phyloP scores from a whole-genome alignment of 2,329 filamentous ascomycete species.

The Fusarium torreyae region DNA sequence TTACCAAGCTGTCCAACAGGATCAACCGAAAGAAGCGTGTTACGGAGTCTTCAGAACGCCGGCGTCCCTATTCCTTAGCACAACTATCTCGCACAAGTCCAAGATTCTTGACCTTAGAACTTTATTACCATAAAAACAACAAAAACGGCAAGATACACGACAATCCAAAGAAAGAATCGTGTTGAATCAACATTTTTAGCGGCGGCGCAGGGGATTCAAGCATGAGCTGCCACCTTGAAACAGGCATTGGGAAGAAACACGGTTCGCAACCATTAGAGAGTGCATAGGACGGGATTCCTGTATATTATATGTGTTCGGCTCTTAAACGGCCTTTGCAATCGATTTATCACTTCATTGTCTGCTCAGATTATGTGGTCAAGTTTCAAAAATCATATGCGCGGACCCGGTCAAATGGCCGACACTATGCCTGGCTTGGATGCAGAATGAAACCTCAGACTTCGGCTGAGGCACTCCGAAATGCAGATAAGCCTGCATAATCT shows the following conservation, averaged over 20 bases:
- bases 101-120: background rate
- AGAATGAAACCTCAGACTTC: slow-evolving; percentile 5
- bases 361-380: background rate
- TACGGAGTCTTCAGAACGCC: slow-evolving; percentile 15
- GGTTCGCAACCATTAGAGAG: background rate
- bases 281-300: background rate
- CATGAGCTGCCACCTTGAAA: background rate
- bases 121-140: background rate
- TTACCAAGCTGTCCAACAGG: background rate
- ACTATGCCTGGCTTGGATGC: slow-evolving; percentile 7
- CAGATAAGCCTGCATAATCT: slow-evolving; percentile 6
- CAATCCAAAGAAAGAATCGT: background rate
- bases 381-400: slow-evolving; percentile 39
- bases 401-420: background rate
- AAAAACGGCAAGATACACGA: background rate
- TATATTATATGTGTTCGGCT: background rate
- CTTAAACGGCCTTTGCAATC: background rate
- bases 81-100: background rate
- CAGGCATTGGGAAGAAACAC: background rate
- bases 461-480: background rate
- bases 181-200: background rate
- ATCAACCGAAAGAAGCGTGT: slow-evolving; percentile 13
- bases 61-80: slow-evolving; percentile 11
- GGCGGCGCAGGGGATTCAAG: background rate
- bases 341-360: background rate